phyloP scores from a whole-genome alignment of 164 flowering plant species.

The Aristolochia contorta region DNA sequence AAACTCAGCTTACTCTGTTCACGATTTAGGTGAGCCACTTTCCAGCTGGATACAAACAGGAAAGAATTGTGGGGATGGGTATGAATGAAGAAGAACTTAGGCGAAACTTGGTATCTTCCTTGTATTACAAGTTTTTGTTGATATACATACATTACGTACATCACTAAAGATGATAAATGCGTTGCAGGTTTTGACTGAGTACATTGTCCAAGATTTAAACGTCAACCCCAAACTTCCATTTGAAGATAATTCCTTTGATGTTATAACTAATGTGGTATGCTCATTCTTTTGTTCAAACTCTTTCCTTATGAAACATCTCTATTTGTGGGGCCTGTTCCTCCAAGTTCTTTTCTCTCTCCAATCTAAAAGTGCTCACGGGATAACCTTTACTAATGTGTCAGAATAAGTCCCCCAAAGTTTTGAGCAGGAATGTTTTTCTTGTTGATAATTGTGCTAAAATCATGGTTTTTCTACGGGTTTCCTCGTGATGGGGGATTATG shows the following conservation, averaged over 20 bases:
- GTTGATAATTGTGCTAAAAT: too few relatives aligned
- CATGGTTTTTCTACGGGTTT: too few relatives aligned
- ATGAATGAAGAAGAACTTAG: slow-evolving; percentile 91
- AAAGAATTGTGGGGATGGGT: slow-evolving; percentile 71
- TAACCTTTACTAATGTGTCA: too few relatives aligned
- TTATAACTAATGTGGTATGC: slow-evolving; percentile 85
- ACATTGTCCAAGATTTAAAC: slow-evolving; percentile 80
- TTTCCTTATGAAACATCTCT: background rate
- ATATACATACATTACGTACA: background rate
- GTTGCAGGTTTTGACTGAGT: slow-evolving; percentile 80
- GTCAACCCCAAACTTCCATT: slow-evolving; percentile 76
- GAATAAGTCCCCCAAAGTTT: too few relatives aligned
- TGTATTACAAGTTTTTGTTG: background rate
- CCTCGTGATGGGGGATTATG: too few relatives aligned
- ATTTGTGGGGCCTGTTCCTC: too few relatives aligned
- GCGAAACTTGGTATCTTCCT: slow-evolving; percentile 48
- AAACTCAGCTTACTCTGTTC: background rate
- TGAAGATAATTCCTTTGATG: slow-evolving; percentile 75
- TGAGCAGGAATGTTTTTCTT: too few relatives aligned
- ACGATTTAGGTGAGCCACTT: slow-evolving; percentile 75
- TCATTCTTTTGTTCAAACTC: background rate
- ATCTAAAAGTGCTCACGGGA: too few relatives aligned
- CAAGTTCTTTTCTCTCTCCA: too few relatives aligned
- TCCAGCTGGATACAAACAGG: slow-evolving; percentile 89
- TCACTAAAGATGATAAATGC: background rate